Conservation (phyloP, 1,139 yeast species). For the Diutina ranongensis region DNA sequence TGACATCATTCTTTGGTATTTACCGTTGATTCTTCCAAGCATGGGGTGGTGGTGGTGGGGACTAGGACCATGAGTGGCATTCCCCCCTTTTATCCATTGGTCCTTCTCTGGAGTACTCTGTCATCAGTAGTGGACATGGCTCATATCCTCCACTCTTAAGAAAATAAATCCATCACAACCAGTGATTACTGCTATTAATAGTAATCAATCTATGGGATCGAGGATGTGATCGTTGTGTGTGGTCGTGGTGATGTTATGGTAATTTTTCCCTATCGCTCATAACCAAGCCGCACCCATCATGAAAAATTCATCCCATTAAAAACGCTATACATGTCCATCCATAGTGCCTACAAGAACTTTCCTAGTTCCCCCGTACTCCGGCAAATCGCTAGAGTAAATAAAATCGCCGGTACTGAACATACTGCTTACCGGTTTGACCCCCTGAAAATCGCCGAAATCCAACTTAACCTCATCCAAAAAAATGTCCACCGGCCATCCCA, state of each 20-base stretch:
- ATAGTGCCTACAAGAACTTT: constrained; percentile 1
- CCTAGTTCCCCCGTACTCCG: constrained; percentile 4
- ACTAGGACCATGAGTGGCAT: no score
- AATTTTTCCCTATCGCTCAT: neutral
- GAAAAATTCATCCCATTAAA: neutral
- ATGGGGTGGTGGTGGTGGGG: no score
- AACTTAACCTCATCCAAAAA: constrained; percentile 10
- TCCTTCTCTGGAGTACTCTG: neutral
- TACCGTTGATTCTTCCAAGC: neutral
- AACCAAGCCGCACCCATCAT: neutral
- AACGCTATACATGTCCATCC: neutral
- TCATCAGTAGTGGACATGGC: no score
- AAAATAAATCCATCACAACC: no score
- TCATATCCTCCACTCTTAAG: no score
- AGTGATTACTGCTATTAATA: no score
- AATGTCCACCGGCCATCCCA: constrained; percentile 15
- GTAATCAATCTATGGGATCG: no score
- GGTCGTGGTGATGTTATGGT: no score
- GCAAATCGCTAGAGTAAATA: constrained; percentile 3
- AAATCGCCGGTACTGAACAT: neutral
- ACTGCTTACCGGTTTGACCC: constrained; percentile 4
- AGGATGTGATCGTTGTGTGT: no score
- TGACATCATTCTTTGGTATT: constrained; percentile 14
- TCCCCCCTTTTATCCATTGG: neutral
- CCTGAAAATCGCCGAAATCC: constrained; percentile 7